These are phyloP conservation scores for Lenwebbia sp. DNA, from an alignment of 345 rosid species.

Conservation along the genomic window DNA sequence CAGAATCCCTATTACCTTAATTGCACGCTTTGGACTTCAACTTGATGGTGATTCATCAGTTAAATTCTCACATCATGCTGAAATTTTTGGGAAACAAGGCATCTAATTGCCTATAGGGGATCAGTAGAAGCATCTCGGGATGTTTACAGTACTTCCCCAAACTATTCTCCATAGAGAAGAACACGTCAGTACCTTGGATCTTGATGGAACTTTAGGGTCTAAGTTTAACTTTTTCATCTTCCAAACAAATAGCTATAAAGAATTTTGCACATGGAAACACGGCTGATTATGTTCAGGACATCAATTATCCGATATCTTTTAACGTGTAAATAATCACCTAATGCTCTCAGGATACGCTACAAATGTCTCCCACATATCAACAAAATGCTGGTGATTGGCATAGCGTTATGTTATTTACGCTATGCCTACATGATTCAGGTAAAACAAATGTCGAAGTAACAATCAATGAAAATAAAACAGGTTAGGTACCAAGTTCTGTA, in stretches of 20 bases:
- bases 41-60: neutral
- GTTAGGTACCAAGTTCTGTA: conserved; percentile 71
- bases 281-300: neutral
- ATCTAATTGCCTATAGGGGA: neutral
- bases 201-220: neutral
- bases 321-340: neutral
- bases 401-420: neutral
- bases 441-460: neutral
- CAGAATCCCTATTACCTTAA: neutral
- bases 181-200: neutral
- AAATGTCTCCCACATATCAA: neutral
- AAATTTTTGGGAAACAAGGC: neutral
- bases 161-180: neutral
- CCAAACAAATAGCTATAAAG: neutral
- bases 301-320: no score
- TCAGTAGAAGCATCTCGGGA: neutral
- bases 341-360: neutral
- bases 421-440: neutral
- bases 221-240: neutral
- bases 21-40: neutral
- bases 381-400: neutral
- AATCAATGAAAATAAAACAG: neutral
- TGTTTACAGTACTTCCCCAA: neutral
- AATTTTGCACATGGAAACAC: neutral
- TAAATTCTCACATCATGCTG: neutral